phyloP scores from a whole-genome alignment of 192 early-diverging fungal genomes.

The Helicostylum pulchrum region DNA sequence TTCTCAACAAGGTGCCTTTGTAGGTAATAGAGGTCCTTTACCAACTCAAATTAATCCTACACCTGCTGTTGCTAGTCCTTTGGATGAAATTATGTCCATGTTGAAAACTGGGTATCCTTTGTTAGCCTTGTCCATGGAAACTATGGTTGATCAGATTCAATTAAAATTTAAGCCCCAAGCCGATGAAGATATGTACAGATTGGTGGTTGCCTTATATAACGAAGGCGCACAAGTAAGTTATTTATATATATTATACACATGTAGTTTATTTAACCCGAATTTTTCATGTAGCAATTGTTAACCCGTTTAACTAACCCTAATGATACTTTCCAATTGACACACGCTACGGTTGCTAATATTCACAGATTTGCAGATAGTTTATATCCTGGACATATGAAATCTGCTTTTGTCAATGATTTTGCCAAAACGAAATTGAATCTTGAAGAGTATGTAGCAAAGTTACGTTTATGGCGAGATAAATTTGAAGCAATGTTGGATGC shows the following conservation, averaged over 20 bases:
- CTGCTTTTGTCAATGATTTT: constrained; percentile 91
- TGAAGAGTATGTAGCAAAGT: constrained; percentile 74
- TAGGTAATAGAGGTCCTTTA: neutral
- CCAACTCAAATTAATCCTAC: neutral
- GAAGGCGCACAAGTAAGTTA: constrained; percentile 80
- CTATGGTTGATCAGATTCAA: constrained; percentile 96
- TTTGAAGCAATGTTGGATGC: constrained; percentile 83
- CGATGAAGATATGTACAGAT: constrained; percentile 96
- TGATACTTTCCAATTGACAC: constrained; percentile 62
- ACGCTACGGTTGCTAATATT: constrained; percentile 76
- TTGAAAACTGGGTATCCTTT: constrained; percentile 95
- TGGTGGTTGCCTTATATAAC: constrained; percentile 86
- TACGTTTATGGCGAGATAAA: constrained; percentile 92
- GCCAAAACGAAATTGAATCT: constrained; percentile 83
- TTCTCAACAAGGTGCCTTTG: neutral
- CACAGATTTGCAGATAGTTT: constrained; percentile 85
- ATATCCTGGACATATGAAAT: constrained; percentile 70
- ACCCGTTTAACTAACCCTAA: constrained; percentile 53
- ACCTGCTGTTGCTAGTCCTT: constrained; percentile 51
- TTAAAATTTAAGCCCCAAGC: constrained; percentile 87
- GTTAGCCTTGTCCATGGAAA: constrained; percentile 95
- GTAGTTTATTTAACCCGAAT: neutral
- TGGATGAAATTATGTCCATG: constrained; percentile 95
- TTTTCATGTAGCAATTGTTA: constrained; percentile 58
- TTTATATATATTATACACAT: neutral